phyloP scores from a whole-genome alignment of 176 grass and related monocot genomes.

The Bonia amplexicaulis region DNA sequence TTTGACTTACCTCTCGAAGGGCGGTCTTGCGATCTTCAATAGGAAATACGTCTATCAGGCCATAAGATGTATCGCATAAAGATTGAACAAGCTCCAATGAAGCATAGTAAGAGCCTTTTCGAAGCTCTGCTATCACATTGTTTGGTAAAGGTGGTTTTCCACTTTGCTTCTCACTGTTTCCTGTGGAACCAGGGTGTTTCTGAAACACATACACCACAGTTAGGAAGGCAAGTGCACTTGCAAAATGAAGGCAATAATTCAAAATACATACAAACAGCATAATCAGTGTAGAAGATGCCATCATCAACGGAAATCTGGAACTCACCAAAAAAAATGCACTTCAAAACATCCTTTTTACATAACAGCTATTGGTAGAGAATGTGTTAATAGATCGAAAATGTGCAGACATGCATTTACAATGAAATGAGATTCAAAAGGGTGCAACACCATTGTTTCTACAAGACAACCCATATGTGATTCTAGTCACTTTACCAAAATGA shows the following conservation, averaged over 20 bases:
- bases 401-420: background rate
- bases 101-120: constrained; percentile 93
- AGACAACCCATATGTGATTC: background rate
- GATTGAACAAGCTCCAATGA: constrained; percentile 92
- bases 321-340: background rate
- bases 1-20: constrained; percentile 62
- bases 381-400: background rate
- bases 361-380: background rate
- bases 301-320: background rate
- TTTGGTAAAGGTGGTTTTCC: constrained; percentile 93
- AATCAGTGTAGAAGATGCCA: background rate
- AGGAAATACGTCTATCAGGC: constrained; percentile 90
- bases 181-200: constrained; percentile 59
- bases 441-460: background rate
- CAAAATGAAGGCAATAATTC: background rate
- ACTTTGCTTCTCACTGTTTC: constrained; percentile 57
- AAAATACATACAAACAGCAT: constrained; percentile 20
- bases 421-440: background rate
- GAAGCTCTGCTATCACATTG: constrained; percentile 67
- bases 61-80: constrained; percentile 96
- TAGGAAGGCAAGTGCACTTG: constrained; percentile 5
- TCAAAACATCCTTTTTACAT: background rate
- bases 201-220: constrained; percentile 32
- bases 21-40: constrained; percentile 96
- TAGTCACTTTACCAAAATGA: background rate